A percentile compares a stretch with the other conserved stretches of the same genome.
Conservation (phyloP, 1,139 yeast genomes). For the Sugiyamaella grinbergsii region DNA sequence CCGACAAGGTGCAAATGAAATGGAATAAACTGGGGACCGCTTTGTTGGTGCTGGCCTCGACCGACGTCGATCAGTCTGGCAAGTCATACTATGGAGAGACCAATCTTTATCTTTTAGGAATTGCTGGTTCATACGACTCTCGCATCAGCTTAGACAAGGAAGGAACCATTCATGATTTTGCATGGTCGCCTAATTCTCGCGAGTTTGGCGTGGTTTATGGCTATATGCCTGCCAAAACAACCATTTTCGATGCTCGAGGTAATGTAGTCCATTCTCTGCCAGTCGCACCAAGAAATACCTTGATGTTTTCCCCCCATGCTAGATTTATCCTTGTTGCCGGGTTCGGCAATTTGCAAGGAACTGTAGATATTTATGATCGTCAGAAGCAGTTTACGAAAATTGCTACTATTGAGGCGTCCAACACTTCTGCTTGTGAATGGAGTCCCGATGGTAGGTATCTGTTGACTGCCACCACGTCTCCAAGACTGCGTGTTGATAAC, state of each 20-base stretch:
- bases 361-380: constrained; percentile 93
- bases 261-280: constrained; percentile 82
- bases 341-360: constrained; percentile 96
- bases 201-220: constrained; percentile 98
- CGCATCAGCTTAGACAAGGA: constrained; percentile 84
- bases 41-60: constrained; percentile 85
- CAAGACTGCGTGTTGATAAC: constrained; percentile 95
- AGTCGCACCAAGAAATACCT: constrained; percentile 85
- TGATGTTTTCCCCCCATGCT: constrained; percentile 92
- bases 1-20: constrained; percentile 86
- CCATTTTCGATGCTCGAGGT: constrained; percentile 94
- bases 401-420: constrained; percentile 83
- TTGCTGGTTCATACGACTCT: constrained; percentile 89
- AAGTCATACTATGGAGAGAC: constrained; percentile 97
- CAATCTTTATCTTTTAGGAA: constrained; percentile 83
- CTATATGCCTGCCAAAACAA: constrained; percentile 95
- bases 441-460: constrained; percentile 96
- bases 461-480: constrained; percentile 95
- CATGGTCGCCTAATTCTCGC: constrained; percentile 96
- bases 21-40: constrained; percentile 98
- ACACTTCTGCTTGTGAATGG: constrained; percentile 96
- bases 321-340: constrained; percentile 92
- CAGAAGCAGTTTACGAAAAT: constrained; percentile 80
- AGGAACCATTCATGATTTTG: constrained; percentile 96
- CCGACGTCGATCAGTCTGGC: constrained; percentile 93